A percentile compares a stretch with the other conserved stretches of the same genome.
Conservation (phyloP, 306 rosid species). For the Mimosa pudica region DNA sequence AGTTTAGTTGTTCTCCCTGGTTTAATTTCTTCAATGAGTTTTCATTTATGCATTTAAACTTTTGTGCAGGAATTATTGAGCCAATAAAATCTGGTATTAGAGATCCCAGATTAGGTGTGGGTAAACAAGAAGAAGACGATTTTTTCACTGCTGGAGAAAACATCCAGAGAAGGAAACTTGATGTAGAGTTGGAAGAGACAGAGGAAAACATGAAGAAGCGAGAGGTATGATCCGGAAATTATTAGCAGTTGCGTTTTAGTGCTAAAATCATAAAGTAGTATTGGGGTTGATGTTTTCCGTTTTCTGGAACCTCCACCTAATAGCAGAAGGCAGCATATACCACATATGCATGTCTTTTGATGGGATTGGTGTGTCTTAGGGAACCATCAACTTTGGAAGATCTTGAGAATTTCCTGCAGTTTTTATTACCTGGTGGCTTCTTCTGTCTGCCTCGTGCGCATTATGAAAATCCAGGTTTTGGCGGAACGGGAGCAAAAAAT, state of each 20-base stretch:
- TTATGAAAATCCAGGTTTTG: conserved; percentile 98
- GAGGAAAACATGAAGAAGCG: conserved; percentile 84
- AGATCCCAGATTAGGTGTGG: conserved; percentile 89
- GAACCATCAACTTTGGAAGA: conserved; percentile 96
- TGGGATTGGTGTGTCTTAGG: conserved; percentile 86
- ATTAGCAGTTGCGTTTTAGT: conserved; percentile 37
- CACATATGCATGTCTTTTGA: conserved; percentile 90
- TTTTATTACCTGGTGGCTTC: conserved; percentile 99
- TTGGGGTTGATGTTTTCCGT: conserved; percentile 83
- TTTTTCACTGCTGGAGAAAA: conserved; percentile 97
- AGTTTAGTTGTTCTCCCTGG: conserved; percentile 18
- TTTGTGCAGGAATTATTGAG: conserved; percentile 71
- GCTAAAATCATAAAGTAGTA: conserved; percentile 45
- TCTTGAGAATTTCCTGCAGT: conserved; percentile 99
- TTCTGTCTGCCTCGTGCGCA: conserved; percentile 99
- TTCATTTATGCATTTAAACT: conserved; percentile 24
- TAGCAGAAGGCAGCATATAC: conserved; percentile 98
- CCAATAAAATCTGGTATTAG: conserved; percentile 96
- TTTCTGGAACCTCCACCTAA: conserved; percentile 78
- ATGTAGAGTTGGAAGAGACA: conserved; percentile 85
- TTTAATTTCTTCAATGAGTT: conserved; percentile 17
- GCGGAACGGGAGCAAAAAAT: conserved; percentile 99
- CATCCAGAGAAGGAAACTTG: conserved; percentile 84
- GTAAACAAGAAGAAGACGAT: conserved; percentile 91
- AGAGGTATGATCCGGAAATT: conserved; percentile 69